Percentiles rank a stretch among this genome's conserved stretches.
These are phyloP conservation scores for Zygnema cylindricum DNA, from an alignment of 139 green algal species.

Conservation along the genomic window DNA sequence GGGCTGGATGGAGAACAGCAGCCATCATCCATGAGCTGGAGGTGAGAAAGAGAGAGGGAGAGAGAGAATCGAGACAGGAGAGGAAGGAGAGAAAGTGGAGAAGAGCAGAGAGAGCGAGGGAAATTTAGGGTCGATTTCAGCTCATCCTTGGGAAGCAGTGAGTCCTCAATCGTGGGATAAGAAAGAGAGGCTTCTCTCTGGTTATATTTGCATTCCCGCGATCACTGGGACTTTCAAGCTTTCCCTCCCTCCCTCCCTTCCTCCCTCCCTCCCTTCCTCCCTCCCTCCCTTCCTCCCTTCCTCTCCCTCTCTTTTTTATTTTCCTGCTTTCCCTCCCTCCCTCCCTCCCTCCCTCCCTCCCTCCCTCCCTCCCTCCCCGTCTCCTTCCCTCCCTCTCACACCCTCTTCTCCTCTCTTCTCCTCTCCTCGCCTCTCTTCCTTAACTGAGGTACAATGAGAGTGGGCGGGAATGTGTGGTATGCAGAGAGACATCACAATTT, in stretches of 20 bases:
- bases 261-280: neutral
- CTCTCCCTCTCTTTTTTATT: neutral
- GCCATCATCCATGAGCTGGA: slow-evolving; percentile 58
- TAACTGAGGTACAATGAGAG: no score
- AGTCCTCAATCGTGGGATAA: no score
- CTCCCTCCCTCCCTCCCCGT: neutral
- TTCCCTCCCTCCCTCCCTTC: neutral
- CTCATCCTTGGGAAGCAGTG: no score
- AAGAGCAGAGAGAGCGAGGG: no score
- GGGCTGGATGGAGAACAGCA: slow-evolving; percentile 43
- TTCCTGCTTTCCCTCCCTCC: neutral
- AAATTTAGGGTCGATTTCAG: no score
- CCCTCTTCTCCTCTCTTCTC: neutral
- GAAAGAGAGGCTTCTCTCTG: no score
- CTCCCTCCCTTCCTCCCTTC: neutral
- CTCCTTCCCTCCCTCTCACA: neutral
- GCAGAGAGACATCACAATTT: slow-evolving; percentile 28
- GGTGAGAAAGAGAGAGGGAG: slow-evolving; percentile 18
- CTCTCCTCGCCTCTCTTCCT: neutral
- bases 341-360: neutral
- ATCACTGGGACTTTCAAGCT: neutral
- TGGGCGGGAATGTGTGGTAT: neutral
- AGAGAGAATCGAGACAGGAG: no score
- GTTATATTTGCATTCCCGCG: no score
- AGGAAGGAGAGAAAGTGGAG: no score